Conservation (phyloP, 1,284 basidiomycete species). For the Waitea zeae region DNA sequence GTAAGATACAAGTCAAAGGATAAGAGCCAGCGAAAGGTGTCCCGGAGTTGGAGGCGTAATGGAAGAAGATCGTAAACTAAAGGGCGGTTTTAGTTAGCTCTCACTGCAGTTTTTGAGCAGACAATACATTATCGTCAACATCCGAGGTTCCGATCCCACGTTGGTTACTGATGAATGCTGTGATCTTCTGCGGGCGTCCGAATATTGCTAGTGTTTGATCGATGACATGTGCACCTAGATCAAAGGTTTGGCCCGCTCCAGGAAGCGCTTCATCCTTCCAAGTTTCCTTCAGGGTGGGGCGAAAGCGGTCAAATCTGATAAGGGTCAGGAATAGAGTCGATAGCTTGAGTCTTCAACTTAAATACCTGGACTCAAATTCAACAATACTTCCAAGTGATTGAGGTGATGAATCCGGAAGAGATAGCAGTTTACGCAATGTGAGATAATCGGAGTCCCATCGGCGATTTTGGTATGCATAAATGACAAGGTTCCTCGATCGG, state of each 20-base stretch:
- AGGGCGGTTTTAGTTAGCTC: constrained; percentile 5
- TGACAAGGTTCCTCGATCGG: constrained; percentile 40
- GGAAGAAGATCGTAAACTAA: constrained; percentile 58
- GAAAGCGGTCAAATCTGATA: constrained; percentile 61
- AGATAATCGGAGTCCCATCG: constrained; percentile 76
- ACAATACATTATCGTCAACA: constrained; percentile 46
- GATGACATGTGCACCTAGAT: constrained; percentile 53
- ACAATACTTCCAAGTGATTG: constrained; percentile 42
- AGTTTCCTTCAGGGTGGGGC: constrained; percentile 43
- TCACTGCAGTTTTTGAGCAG: not conserved
- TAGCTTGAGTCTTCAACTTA: constrained; percentile 2
- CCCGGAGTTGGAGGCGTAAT: constrained; percentile 24
- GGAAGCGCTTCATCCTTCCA: constrained; percentile 50
- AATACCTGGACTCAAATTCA: constrained; percentile 67
- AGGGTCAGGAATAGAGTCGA: not conserved
- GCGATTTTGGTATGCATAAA: constrained; percentile 72
- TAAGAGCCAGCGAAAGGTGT: too few species aligned
- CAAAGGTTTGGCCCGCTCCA: constrained; percentile 38
- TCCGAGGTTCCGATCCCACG: constrained; percentile 42
- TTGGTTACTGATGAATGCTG: constrained; percentile 52
- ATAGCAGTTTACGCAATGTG: constrained; percentile 49
- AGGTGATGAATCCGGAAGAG: constrained; percentile 29
- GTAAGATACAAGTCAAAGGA: constrained; percentile 51
- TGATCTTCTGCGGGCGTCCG: constrained; percentile 54
- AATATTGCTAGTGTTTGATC: constrained; percentile 70